These are phyloP conservation scores for Chalciporus chontae DNA, from an alignment of 768 basidiomycete genomes.

Conservation along the genomic window DNA sequence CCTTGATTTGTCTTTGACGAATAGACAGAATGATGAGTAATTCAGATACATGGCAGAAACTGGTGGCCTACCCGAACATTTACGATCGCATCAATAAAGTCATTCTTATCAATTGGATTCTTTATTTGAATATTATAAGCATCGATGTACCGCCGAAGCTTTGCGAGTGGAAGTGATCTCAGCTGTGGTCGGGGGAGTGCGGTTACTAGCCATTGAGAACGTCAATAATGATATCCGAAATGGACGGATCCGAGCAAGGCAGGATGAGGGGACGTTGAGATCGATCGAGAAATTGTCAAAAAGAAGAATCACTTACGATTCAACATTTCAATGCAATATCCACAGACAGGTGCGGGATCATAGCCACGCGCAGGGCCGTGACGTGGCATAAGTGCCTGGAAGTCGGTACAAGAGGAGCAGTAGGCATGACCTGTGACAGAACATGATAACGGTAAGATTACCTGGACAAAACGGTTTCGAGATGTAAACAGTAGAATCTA, in stretches of 20 bases:
- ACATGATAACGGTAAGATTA: not conserved
- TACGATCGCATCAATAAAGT: constrained; percentile 65
- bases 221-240: not conserved
- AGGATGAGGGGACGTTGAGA: not conserved
- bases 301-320: constrained; percentile 43
- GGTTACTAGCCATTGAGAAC: constrained; percentile 49
- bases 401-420: constrained; percentile 72
- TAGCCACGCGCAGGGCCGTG: constrained; percentile 50
- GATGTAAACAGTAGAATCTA: not conserved
- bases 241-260: not conserved
- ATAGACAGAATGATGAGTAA: not conserved
- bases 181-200: constrained; percentile 59
- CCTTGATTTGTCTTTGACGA: constrained; percentile 50
- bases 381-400: constrained; percentile 76
- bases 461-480: not conserved
- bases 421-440: constrained; percentile 56
- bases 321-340: constrained; percentile 68
- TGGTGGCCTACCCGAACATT: constrained; percentile 42
- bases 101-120: constrained; percentile 72
- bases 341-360: constrained; percentile 64
- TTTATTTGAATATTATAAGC: constrained; percentile 66
- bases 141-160: constrained; percentile 64
- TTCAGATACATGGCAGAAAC: not conserved
- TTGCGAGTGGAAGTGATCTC: constrained; percentile 51
- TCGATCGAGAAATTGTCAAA: not conserved